Evolutionary conservation across 371 early-diverging fungal genomes (phyloP).

Genomic region (Mortierella polycephala): DNA sequence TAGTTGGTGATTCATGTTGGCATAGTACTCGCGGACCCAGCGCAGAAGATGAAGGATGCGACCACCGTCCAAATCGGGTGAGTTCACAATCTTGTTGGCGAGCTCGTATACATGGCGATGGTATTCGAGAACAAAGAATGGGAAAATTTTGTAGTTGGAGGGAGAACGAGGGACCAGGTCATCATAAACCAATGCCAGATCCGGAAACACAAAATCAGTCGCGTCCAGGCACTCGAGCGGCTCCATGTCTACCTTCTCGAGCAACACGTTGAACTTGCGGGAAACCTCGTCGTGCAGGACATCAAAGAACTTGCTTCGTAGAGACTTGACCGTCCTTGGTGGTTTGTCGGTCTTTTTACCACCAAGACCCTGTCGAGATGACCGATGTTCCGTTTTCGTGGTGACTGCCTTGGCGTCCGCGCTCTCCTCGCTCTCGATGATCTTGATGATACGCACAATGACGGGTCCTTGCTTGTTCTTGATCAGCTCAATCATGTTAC

Average conservation of each 20-base stretch:
- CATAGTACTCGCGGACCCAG: slow-evolving; percentile 94
- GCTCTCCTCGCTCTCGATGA: slow-evolving; percentile 91
- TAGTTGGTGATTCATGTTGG: slow-evolving; percentile 83
- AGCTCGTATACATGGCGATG: slow-evolving; percentile 89
- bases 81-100: slow-evolving; percentile 77
- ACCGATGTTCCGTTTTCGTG: slow-evolving; percentile 65
- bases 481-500: slow-evolving; percentile 81
- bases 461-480: slow-evolving; percentile 73
- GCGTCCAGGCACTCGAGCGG: slow-evolving; percentile 71
- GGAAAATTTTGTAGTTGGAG: slow-evolving; percentile 89
- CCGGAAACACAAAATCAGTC: slow-evolving; percentile 86
- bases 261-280: slow-evolving; percentile 66
- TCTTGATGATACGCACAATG: slow-evolving; percentile 87
- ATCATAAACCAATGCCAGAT: slow-evolving; percentile 88
- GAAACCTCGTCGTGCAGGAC: slow-evolving; percentile 75
- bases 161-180: slow-evolving; percentile 91
- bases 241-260: slow-evolving; percentile 63
- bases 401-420: slow-evolving; percentile 80
- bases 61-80: slow-evolving; percentile 77
- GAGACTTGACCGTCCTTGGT: slow-evolving; percentile 75
- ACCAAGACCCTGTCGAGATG: slow-evolving; percentile 56
- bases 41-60: slow-evolving; percentile 84
- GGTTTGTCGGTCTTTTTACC: slow-evolving; percentile 69
- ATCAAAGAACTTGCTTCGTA: slow-evolving; percentile 82
- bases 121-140: slow-evolving; percentile 92